These are phyloP conservation scores for Suillus luteus DNA, from an alignment of 768 basidiomycete genomes.

Conservation along the genomic window DNA sequence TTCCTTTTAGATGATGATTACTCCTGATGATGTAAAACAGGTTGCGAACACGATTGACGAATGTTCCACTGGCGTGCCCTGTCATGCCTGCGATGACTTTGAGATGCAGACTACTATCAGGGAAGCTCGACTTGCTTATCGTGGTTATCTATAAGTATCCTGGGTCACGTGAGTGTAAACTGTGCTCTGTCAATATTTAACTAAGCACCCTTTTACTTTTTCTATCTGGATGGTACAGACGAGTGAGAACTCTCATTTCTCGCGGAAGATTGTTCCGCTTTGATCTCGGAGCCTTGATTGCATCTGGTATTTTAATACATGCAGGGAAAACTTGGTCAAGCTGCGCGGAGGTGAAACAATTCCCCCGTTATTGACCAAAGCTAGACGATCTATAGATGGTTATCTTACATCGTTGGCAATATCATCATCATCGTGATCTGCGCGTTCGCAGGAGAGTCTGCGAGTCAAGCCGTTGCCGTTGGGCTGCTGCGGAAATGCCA, in stretches of 20 bases:
- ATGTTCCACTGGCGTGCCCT: too few species aligned
- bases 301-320: background rate
- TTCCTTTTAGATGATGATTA: too few species aligned
- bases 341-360: constrained; percentile 42
- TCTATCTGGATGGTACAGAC: constrained; percentile 37
- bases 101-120: constrained; percentile 6
- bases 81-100: background rate
- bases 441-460: constrained; percentile 61
- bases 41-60: background rate
- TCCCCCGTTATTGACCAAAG: background rate
- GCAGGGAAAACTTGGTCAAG: constrained; percentile 6
- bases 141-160: constrained; percentile 11
- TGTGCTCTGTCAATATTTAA: background rate
- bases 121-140: constrained; percentile 10
- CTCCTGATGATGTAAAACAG: background rate
- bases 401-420: background rate
- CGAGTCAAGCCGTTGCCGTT: constrained; percentile 78
- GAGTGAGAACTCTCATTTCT: constrained; percentile 40
- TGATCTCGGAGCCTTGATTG: constrained; percentile 44
- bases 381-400: constrained; percentile 19
- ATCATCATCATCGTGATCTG: background rate
- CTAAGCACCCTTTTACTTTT: constrained; percentile 25
- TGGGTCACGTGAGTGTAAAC: constrained; percentile 10
- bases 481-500: constrained; percentile 64
- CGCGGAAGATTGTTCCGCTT: constrained; percentile 50